Conservation (phyloP, 1,284 basidiomycete species). For the Schizophyllum commune region DNA sequence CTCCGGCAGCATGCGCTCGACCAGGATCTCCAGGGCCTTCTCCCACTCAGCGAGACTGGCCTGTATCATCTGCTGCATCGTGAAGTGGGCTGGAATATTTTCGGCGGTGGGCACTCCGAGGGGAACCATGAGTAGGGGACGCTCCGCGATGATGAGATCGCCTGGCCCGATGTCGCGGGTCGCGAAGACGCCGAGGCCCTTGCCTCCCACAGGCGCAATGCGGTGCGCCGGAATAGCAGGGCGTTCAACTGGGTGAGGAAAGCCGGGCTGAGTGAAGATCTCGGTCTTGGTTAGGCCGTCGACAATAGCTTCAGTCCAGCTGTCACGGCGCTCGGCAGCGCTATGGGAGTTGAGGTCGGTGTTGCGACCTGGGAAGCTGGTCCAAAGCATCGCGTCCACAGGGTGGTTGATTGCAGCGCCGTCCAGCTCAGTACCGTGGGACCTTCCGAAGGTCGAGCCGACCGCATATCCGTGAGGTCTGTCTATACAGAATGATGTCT, state of each 20-base stretch:
- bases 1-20: conserved; percentile 9
- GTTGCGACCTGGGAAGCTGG: background rate
- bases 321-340: background rate
- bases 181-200: conserved; percentile 12
- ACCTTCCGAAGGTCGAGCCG: background rate
- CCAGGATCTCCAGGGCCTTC: background rate
- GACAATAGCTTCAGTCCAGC: background rate
- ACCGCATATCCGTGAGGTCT: background rate
- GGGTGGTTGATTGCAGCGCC: background rate
- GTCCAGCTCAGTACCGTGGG: background rate
- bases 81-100: background rate
- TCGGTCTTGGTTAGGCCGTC: background rate
- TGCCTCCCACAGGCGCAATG: conserved; percentile 3
- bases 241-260: conserved; percentile 4
- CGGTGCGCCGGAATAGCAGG: background rate
- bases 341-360: background rate
- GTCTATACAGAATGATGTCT: background rate
- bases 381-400: background rate
- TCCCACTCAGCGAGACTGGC: background rate
- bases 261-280: conserved; percentile 7
- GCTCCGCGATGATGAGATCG: conserved; percentile 12
- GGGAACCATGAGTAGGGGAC: conserved; percentile 4
- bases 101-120: background rate
- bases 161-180: conserved; percentile 3
- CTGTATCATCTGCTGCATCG: conserved; percentile 3